Evolutionary conservation across 352 stramenopile species (phyloP), one percentile per base, ranked within the genome.

Genomic region (Phytophthora sp.): DNA sequence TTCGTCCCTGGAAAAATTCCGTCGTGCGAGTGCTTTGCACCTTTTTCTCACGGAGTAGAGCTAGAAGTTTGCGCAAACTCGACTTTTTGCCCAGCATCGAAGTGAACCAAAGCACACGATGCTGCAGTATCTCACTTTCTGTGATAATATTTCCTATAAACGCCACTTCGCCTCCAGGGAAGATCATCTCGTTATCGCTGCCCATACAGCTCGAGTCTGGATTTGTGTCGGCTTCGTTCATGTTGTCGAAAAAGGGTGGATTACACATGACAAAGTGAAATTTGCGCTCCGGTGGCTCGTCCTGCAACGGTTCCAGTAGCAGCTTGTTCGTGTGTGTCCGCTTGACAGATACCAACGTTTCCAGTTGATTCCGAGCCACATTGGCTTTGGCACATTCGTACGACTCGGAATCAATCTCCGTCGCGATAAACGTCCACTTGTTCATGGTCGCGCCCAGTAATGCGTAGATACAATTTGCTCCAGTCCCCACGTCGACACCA

Each of bases 241-340:
- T 86, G 29, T 82, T 70, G 47, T 97, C 81, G 49, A 95, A 99
- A 81, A 99, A 99, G 0, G 97, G 97, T 49, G 97, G 97, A 70
- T 99, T 99, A 39, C 95, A 98, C 91, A 99, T 98, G 42, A 88
- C 81, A 76, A 99, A 98, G 38, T 98, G 80, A 61, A 98, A 81
- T 12, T 72, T 73, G 12, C 62, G 33, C 11, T 58, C 36, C 0
- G 18, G 7, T 2, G 61, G 58, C 23, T 79, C 67, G 5, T 74
- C 59, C 16, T 68, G 46, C 27, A 93, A 52, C 3, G 83, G 79
- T 45, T 94, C 83, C 4, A 62, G 39, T 16, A 93, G 41, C 24
- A 94, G 49, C 0, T 73, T 63, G 20, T 72, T 66, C 0, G 82
- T 88, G 15, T 72, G 30, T 1, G 76, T 84, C 15, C 59, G 71